Evolutionary conservation across 192 early-diverging fungal species (phyloP), one percentile per base, ranked within the genome.

Genomic region (Chytriomyces sp.): DNA sequence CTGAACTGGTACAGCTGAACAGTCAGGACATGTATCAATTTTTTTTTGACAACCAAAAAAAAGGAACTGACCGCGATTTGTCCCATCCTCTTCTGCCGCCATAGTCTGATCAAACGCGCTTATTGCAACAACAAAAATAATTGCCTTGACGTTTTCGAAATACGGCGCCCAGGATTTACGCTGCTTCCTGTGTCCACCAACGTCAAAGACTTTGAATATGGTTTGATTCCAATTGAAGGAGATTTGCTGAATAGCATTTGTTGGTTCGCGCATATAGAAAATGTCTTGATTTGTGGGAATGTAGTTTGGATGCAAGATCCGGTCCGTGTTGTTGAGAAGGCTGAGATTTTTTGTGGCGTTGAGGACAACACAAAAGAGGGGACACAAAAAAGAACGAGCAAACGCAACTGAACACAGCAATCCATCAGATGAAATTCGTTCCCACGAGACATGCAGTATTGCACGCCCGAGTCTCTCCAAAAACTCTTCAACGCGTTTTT

Each of bases 221-320:
- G 80, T 70, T 18, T 74, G 67, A n/a, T 88, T 81, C 48, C 91
- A 85, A 20, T 87, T 73, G 50, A 93, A 90, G 46, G 81, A 71
- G 35, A 83, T 86, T 70, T 93, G 92, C 1, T 89, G 84, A 9
- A 93, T 90, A 24, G 85, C 85, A 35, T 89, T 68, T 26, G 92
- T 93, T 79, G 85, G 84, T 43, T 91, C 86, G 71, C 92, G 83
- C 16, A 88, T 83, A 64, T 82, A 82, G 23, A 93, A 78, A 47
- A 93, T 92, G 79, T 93, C 92, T 46, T 87, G 81, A 61, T 90
- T 86, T 35, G 86, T 86, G 7, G 92, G 92, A 11, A 80, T 44
- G 77, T 91, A 93, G 20, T 84, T 76, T 50, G 70, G 67, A 9
- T 74, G 45, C 5, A 79, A 76, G 23, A 91, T 69, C 13, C 91